Conservation (phyloP, 164 flowering plant species). For the Vitis rupestris region DNA sequence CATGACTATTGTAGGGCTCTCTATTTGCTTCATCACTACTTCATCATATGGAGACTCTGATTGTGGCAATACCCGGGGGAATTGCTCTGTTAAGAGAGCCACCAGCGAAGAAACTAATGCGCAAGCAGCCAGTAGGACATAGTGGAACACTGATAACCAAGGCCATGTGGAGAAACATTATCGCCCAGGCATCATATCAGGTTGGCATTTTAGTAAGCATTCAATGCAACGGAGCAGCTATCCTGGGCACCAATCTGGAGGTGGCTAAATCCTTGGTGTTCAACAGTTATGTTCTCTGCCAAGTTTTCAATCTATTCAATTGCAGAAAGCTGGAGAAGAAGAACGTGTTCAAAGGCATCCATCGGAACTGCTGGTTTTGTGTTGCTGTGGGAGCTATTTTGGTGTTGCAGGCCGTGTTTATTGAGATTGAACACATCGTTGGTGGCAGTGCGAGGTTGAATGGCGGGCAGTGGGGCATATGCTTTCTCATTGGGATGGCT, state of each 20-base stretch:
- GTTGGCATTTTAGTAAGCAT: constrained; percentile 1
- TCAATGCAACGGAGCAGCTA: constrained; percentile 9
- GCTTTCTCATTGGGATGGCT: not conserved
- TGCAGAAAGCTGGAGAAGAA: constrained; percentile 13
- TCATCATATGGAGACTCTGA: too few relatives aligned
- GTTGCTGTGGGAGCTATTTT: not conserved
- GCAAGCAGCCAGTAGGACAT: too few relatives aligned
- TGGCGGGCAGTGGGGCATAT: constrained; percentile 11
- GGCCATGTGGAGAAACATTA: constrained; percentile 16
- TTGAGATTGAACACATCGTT: not conserved
- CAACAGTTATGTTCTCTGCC: constrained; percentile 19
- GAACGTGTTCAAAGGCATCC: constrained; percentile 17
- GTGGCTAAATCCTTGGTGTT: constrained; percentile 10
- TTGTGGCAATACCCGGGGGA: too few relatives aligned
- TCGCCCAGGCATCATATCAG: constrained; percentile 12
- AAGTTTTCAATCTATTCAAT: constrained; percentile 18
- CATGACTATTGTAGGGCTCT: too few relatives aligned
- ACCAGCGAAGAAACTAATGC: too few relatives aligned
- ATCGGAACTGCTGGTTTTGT: constrained; percentile 6
- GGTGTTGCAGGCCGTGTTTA: constrained; percentile 8
- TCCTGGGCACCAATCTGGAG: not conserved
- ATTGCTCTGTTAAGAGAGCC: too few relatives aligned
- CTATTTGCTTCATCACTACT: too few relatives aligned
- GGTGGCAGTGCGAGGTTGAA: not conserved
- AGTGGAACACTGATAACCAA: not conserved